Evolutionary conservation across 345 rosid genomes (phyloP).

Genomic region (Stellera chamaejasme): DNA sequence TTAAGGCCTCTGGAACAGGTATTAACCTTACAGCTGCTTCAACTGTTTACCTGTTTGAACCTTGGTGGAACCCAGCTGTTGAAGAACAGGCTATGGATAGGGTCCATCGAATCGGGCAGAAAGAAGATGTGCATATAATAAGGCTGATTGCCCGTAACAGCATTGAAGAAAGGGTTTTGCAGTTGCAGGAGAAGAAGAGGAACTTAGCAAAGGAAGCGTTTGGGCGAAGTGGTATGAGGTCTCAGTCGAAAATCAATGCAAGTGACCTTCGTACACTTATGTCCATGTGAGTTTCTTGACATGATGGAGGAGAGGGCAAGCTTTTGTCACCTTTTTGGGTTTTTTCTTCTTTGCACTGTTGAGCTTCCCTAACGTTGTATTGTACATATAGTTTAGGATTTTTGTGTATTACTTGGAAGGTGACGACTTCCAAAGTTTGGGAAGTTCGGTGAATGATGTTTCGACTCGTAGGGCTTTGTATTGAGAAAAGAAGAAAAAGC

Average conservation of each 20-base stretch:
- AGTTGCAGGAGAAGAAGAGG: constrained; percentile 77
- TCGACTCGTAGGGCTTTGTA: too few relatives aligned
- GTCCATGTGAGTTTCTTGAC: constrained; percentile 34
- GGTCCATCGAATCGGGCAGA: constrained; percentile 80
- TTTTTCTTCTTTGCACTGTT: too few relatives aligned
- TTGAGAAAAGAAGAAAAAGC: too few relatives aligned
- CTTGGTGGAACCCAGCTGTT: constrained; percentile 93
- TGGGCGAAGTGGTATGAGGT: constrained; percentile 32
- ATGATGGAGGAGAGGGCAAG: too few relatives aligned
- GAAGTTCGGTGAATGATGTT: too few relatives aligned
- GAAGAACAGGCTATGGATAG: constrained; percentile 95
- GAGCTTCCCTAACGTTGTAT: too few relatives aligned
- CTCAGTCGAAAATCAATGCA: constrained; percentile 36
- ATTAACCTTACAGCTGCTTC: constrained; percentile 82
- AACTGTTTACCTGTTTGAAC: constrained; percentile 68
- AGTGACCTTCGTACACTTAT: constrained; percentile 56
- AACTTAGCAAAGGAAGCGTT: constrained; percentile 65
- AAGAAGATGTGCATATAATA: constrained; percentile 48
- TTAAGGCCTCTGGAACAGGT: constrained; percentile 70
- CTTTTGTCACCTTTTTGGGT: too few relatives aligned
- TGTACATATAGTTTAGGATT: too few relatives aligned
- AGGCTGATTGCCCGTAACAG: constrained; percentile 66
- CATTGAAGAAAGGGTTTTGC: constrained; percentile 72
- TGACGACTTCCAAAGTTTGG: too few relatives aligned
- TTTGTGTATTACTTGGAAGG: too few relatives aligned